Evolutionary conservation across 371 early-diverging fungal genomes (phyloP).

Genomic region (Mycotypha africana): DNA sequence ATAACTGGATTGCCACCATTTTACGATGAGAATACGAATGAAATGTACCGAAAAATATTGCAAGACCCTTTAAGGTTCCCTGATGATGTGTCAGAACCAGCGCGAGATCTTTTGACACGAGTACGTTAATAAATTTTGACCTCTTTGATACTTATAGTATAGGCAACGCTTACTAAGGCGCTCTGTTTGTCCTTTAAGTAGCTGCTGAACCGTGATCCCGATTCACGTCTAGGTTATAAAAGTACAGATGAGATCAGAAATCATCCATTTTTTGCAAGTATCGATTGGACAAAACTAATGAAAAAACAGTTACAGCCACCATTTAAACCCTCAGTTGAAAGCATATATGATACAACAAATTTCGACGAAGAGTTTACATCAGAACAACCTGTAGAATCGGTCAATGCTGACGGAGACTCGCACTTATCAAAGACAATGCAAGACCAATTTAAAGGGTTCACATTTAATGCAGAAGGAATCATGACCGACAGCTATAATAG

Average conservation of each 20-base stretch:
- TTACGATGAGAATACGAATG: constrained; percentile 93
- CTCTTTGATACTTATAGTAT: neutral
- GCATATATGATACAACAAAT: constrained; percentile 75
- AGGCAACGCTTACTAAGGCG: too few species aligned
- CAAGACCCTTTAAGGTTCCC: constrained; percentile 82
- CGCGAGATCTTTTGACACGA: constrained; percentile 67
- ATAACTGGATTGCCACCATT: constrained; percentile 93
- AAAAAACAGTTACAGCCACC: constrained; percentile 89
- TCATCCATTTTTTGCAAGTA: constrained; percentile 91
- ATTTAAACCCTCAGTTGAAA: constrained; percentile 85
- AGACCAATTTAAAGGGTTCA: constrained; percentile 93
- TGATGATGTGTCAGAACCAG: constrained; percentile 74
- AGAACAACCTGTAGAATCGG: constrained; percentile 84
- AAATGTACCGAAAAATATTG: constrained; percentile 93
- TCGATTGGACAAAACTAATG: constrained; percentile 85
- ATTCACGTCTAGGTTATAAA: constrained; percentile 75
- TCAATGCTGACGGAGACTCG: constrained; percentile 60
- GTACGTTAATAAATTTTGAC: constrained; percentile 27
- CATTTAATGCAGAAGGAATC: constrained; percentile 35
- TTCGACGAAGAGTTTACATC: constrained; percentile 80
- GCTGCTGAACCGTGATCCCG: constrained; percentile 81
- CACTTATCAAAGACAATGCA: constrained; percentile 87
- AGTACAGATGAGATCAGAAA: constrained; percentile 87
- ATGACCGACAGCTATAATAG: constrained; percentile 34
- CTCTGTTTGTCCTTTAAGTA: constrained; percentile 1